Conservation (phyloP, 495 filamentous ascomycete species). For the Filosporella fistucella region DNA sequence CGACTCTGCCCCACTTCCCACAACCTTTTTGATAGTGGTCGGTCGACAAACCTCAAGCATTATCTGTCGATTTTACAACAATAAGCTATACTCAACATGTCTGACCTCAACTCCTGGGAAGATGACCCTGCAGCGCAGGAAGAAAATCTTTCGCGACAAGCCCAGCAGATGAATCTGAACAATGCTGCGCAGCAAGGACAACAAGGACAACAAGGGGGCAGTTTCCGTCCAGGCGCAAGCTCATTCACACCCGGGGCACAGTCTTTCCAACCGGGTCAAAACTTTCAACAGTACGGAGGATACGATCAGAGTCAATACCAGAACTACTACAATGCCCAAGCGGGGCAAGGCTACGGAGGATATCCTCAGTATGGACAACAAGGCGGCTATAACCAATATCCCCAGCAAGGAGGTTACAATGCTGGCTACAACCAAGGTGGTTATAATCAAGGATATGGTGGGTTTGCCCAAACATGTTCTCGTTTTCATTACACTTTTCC, state of each 20-base stretch:
- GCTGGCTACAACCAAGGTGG: constrained; percentile 37
- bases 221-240: constrained; percentile 71
- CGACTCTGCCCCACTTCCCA: too few species aligned
- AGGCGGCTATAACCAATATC: constrained; percentile 48
- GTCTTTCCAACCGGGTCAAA: constrained; percentile 73
- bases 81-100: constrained; percentile 56
- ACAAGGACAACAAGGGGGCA: constrained; percentile 28
- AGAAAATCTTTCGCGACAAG: constrained; percentile 74
- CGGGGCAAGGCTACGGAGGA: constrained; percentile 19
- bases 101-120: constrained; percentile 91
- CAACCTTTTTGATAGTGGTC: constrained; percentile 9
- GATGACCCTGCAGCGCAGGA: constrained; percentile 88
- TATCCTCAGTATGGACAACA: constrained; percentile 53
- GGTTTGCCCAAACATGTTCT: constrained; percentile 9
- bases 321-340: constrained; percentile 22
- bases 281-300: constrained; percentile 56
- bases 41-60: neutral
- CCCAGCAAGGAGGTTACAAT: constrained; percentile 44
- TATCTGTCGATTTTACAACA: too few species aligned
- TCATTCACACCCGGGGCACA: constrained; percentile 77
- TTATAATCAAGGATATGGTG: constrained; percentile 61
- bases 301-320: constrained; percentile 25
- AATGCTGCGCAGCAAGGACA: constrained; percentile 33
- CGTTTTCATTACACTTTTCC: neutral
- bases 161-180: constrained; percentile 72